Evolutionary conservation across 495 filamentous ascomycete species (phyloP).

Genomic region (Aspergillus panamensis): DNA sequence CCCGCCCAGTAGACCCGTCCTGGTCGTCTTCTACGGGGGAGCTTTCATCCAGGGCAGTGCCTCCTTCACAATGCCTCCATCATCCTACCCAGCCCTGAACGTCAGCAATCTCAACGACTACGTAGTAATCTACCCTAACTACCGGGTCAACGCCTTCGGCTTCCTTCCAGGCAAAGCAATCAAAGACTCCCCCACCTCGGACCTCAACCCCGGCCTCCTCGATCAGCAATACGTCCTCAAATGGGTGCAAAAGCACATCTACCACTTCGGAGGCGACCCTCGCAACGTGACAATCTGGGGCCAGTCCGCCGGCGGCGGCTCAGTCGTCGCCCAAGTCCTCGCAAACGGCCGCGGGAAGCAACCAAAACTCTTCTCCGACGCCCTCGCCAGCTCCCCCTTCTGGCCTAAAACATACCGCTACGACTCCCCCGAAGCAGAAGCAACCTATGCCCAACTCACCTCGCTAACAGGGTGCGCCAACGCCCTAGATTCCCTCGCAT

Average conservation of each 20-base stretch:
- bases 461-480: conserved; percentile 45
- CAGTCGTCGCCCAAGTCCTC: conserved; percentile 54
- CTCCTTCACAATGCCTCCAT: conserved; percentile 50
- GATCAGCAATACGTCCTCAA: conserved; percentile 50
- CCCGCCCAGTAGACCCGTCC: conserved; percentile 46
- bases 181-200: conserved; percentile 42
- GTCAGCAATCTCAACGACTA: conserved; percentile 45
- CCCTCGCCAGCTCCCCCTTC: conserved; percentile 58
- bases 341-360: conserved; percentile 38
- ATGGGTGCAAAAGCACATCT: conserved; percentile 54
- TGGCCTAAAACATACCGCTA: conserved; percentile 58
- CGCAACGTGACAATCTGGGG: conserved; percentile 51
- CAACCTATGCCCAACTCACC: conserved; percentile 43
- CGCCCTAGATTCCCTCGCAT: conserved; percentile 37
- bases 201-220: conserved; percentile 48
- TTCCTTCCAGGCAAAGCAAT: conserved; percentile 54
- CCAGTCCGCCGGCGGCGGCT: conserved; percentile 54
- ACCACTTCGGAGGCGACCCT: conserved; percentile 50
- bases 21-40: conserved; percentile 60
- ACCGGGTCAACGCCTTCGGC: conserved; percentile 57
- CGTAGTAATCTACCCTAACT: conserved; percentile 52
- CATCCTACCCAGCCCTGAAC: conserved; percentile 55
- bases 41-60: conserved; percentile 58
- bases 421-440: conserved; percentile 47
- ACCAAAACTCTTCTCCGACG: conserved; percentile 46